Evolutionary conservation across 148 eudicot species (phyloP), one percentile per base, ranked within the genome.

Genomic region (Camellia japonica): DNA sequence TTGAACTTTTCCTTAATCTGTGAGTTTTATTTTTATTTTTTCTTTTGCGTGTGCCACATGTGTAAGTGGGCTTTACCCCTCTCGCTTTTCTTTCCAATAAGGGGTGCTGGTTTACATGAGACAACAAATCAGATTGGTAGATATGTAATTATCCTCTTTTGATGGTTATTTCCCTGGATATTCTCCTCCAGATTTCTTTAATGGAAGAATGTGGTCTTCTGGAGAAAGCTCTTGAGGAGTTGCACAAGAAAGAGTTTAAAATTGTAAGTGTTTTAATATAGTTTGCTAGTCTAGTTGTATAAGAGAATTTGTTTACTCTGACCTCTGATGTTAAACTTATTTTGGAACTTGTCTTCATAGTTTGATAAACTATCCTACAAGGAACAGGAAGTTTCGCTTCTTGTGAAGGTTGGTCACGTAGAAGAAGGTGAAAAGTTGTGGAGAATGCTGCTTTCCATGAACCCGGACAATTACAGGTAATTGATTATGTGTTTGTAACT

Each of bases 401-500:
- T 97, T 80, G 86, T 90, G 83, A 97, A 94, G 89, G 93, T 94
- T 80, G 84, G 88, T 81, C 88, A 70, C 70, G 78, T 88, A 63
- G 95, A 90, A 77, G 95, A 94, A 85, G 97, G 94, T 79, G 93
- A 89, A 71, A 87, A 82, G 84, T 78, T 87, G 68, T 97, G 88
- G 75, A 88, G 84, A 84, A 77, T 79, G 78, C 87, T 97, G 82
- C 98, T 97, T 78, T 87, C 93, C 10, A 88, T 94, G 94, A 97
- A 97, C 83, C 97, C 99, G 77, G 99, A 97, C 88, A 94, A 97
- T 86, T 97, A 97, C 83, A 89, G 98, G 99, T 97, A 77, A 20
- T 65, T 78, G 30, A 49, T 38, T 23, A 58, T 46, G 3, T 47
- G 67, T 68, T 66, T 30, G 19, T 47, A 23, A 43, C 60, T 64